Conservation (phyloP, 805 yeast genomes). For the Myxozyma geophila region DNA sequence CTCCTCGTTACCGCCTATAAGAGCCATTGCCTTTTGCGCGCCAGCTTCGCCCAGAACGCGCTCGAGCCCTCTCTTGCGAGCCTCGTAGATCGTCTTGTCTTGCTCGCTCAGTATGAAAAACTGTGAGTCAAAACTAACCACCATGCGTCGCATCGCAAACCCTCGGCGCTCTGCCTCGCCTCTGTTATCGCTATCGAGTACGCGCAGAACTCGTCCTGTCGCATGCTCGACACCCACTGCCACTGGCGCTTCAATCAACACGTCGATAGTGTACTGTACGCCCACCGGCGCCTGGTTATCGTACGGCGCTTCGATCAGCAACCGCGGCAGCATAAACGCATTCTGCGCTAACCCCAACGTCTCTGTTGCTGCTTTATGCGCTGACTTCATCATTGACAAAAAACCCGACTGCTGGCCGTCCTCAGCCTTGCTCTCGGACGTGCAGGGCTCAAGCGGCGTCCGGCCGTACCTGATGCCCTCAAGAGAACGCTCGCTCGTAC, state of each 20-base stretch:
- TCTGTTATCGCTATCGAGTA: neutral
- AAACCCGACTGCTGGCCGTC: neutral
- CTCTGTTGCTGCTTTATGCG: neutral
- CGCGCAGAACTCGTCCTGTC: neutral
- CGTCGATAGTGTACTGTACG: constrained; percentile 18
- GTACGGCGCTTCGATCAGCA: constrained; percentile 15
- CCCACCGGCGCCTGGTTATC: constrained; percentile 12
- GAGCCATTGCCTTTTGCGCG: neutral
- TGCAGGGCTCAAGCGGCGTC: constrained; percentile 2
- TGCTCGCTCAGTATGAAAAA: constrained; percentile 1
- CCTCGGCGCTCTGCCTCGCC: constrained; percentile 4
- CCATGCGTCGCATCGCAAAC: constrained; percentile 14
- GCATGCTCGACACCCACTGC: constrained; percentile 17
- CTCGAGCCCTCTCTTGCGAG: neutral
- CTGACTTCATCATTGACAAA: neutral
- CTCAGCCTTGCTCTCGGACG: neutral
- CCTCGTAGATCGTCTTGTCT: neutral
- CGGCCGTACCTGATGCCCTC: constrained; percentile 11
- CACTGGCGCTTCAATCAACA: constrained; percentile 23
- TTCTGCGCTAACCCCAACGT: constrained; percentile 13
- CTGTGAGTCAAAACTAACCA: constrained; percentile 20
- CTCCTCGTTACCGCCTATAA: neutral
- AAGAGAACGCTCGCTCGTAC: neutral
- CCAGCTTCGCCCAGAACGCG: neutral
- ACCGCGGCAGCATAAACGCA: constrained; percentile 16